Base-by-base conservation (phyloP, 768 basidiomycete species). In the Tricholoma bakamatsutake region DNA sequence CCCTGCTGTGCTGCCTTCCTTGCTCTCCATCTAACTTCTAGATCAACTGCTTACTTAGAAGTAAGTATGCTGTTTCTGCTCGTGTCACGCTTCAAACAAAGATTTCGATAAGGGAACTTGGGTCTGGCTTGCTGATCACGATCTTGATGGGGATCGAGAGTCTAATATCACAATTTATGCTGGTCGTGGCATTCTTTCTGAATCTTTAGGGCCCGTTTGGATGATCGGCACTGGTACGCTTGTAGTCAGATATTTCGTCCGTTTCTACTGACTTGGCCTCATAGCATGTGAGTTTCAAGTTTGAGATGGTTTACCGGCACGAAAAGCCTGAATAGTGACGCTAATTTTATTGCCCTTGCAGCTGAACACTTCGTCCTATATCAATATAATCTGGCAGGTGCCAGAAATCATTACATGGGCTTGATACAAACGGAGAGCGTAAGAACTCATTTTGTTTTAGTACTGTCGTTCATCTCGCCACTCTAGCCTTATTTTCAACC, bases 101-200 rank as follows among this genome's bases (percentile, higher is more conserved):
- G 24, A 31, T 55, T 33, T 12, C 47, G 47, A 63, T 18, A 27
- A 87, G 84, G 86, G 84, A 27, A 81, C 82, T 17, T 92, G 89
- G 90, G 74, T 90, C 11, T 92, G 90, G 90, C 73, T 79, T 11
- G 88, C 89, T 17, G 90, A 93, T 64, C 90, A 93, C 63, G 84
- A 88, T 57, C 76, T 91, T 30, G 90, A 92, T 56, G 73, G 74
- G 17, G 64, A 75, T 54, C 68, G 75, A 18, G 59, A 66, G n/a
- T 68, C 73, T 7, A 81, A 84, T 62, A 71, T 82, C 35, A 76
- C 78, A 6, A 63, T 87, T 17, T 92, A 79, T 63, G 76, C 80
- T n/a, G 90, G 87, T 2, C 80, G 90, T 28, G 90, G 90, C 0
- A 80, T 92, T 52, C 69, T 89, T 3, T 87, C 85, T 0, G 82